Evolutionary conservation across 306 rosid genomes (phyloP).

Genomic region (Macrotyloma uniflorum): DNA sequence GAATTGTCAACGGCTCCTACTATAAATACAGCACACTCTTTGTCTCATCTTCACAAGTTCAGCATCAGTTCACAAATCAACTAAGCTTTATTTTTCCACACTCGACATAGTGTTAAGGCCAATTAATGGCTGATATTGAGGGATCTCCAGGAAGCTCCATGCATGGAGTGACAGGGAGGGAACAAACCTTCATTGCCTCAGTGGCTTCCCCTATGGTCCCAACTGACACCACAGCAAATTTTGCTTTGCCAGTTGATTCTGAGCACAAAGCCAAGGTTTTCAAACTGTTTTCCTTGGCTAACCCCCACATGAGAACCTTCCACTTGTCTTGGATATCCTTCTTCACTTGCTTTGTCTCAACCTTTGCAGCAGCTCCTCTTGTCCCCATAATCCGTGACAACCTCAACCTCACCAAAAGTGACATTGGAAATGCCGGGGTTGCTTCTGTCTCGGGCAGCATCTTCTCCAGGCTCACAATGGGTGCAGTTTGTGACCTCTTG

Average conservation of each 20-base stretch:
- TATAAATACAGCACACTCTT: slow-evolving; percentile 49
- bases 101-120: not conserved
- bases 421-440: slow-evolving; percentile 88
- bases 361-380: slow-evolving; percentile 83
- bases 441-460: slow-evolving; percentile 79
- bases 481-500: slow-evolving; percentile 76
- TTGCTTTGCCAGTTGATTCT: slow-evolving; percentile 74
- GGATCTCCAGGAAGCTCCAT: slow-evolving; percentile 94
- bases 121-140: slow-evolving; percentile 51
- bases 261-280: slow-evolving; percentile 83
- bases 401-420: slow-evolving; percentile 75
- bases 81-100: not conserved
- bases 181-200: slow-evolving; percentile 64
- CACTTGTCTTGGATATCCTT: slow-evolving; percentile 95
- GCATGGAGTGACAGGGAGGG: slow-evolving; percentile 92
- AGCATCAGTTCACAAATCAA: not conserved
- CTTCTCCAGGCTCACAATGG: slow-evolving; percentile 85
- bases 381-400: slow-evolving; percentile 82
- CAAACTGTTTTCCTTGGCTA: slow-evolving; percentile 72
- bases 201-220: slow-evolving; percentile 80
- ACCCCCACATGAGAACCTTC: slow-evolving; percentile 97
- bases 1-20: slow-evolving; percentile 52
- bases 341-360: slow-evolving; percentile 87
- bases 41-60: slow-evolving; percentile 8
- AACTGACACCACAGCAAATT: slow-evolving; percentile 67